phyloP scores from a whole-genome alignment of 225 moss, liverwort and hornwort genomes.

The Thuidium tamariscinum region DNA sequence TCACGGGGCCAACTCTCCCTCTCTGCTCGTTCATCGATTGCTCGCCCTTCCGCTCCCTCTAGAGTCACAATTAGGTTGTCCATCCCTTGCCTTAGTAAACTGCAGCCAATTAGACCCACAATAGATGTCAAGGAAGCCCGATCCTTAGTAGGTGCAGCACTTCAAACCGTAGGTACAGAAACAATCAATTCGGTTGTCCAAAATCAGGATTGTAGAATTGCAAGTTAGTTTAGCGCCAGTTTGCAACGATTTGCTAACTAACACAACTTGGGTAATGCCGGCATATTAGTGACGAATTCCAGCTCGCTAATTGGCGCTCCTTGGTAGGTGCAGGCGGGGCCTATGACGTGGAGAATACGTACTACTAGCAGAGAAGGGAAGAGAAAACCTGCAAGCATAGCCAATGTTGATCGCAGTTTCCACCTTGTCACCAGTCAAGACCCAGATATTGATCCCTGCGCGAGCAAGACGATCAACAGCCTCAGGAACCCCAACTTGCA shows the following conservation, averaged over 20 bases:
- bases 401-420: constrained; percentile 96
- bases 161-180: neutral
- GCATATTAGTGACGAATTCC: neutral
- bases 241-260: neutral
- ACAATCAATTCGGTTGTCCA: neutral
- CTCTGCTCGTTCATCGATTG: constrained; percentile 49
- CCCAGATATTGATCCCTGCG: constrained; percentile 90
- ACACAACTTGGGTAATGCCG: neutral
- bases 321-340: neutral
- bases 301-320: neutral
- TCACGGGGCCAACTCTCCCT: constrained; percentile 38
- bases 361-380: neutral
- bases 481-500: constrained; percentile 81
- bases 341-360: neutral
- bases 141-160: neutral
- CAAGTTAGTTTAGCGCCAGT: neutral
- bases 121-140: neutral
- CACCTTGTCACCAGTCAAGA: constrained; percentile 85
- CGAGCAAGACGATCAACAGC: constrained; percentile 63
- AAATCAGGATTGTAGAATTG: neutral
- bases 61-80: constrained; percentile 61
- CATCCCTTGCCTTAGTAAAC: constrained; percentile 69
- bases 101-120: constrained; percentile 1
- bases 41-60: constrained; percentile 50
- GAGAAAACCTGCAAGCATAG: constrained; percentile 65